Base-by-base conservation (phyloP, 2,329 filamentous ascomycete species). In the Didymosphaeria variabile region DNA sequence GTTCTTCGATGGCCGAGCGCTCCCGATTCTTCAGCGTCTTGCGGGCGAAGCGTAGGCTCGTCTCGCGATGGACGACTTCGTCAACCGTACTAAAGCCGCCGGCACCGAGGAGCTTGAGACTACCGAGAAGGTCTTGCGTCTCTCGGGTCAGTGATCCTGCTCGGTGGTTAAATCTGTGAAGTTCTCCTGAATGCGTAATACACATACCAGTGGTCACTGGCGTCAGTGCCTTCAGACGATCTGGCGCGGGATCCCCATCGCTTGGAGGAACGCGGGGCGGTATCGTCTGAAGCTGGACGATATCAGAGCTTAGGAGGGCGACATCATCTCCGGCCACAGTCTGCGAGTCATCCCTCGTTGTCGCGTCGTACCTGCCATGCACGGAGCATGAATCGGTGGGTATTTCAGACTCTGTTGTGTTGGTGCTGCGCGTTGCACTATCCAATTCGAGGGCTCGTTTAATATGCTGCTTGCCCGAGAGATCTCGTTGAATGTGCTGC, bases 11-110 rank as follows among this genome's bases (percentile, higher is more conserved):
- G 3, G 73, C 75, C 6, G 71, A 72, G 21, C 60, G 67, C 21
- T 73, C 64, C 15, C 73, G 73, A 59, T 77, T 77, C 69, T 77
- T 77, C 38, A 78, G 73, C 53, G 76, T 78, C 71, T 78, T 78
- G 5, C 76, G 70, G 62, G 70, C 68, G 32, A 78, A 60, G 26
- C 71, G 64, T 26, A 78, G 63, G 54, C 71, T 73, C 59, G 76
- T 78, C 42, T 68, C 70, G 17, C 71, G 72, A 63, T 77, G 72
- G 12, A 77, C 60, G 26, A 78, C 76, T 60, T 78, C 76, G 19
- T 78, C 76, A 21, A 78, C 76, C 29, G 73, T 77, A 65, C 74
- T 76, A 55, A 78, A 78, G 29, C 76, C 76, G 40, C 76, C 76
- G 10, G 72, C 67, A 36, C 76, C 76, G 26, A 78, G 72, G 5